phyloP scores from a whole-genome alignment of 2,329 filamentous ascomycete genomes.

The Penicillium vulpinum region DNA sequence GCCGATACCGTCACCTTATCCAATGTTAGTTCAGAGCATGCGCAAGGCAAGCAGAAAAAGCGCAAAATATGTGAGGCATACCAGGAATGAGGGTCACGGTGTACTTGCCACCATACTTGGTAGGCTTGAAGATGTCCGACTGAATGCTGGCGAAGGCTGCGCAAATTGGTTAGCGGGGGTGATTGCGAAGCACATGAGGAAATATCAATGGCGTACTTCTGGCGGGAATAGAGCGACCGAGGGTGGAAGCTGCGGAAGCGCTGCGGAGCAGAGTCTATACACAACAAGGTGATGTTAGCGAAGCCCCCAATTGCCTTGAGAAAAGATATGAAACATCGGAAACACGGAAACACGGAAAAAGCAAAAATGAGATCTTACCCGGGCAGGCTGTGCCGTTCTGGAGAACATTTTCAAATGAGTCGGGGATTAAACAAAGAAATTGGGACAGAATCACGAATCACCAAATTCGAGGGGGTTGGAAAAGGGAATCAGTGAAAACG shows the following conservation, averaged over 20 bases:
- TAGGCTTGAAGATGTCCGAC: conserved; percentile 97
- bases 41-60: neutral
- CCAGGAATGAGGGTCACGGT: conserved; percentile 97
- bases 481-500: conserved; percentile 21
- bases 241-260: conserved; percentile 50
- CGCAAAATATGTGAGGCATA: conserved; percentile 36
- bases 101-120: conserved; percentile 99
- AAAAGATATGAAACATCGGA: neutral
- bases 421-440: conserved; percentile 17
- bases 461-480: conserved; percentile 13
- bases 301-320: neutral
- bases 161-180: conserved; percentile 20
- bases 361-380: conserved; percentile 43
- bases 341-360: conserved; percentile 43
- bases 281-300: conserved; percentile 36
- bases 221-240: conserved; percentile 52
- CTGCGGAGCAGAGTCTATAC: conserved; percentile 58
- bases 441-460: conserved; percentile 10
- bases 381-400: conserved; percentile 43
- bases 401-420: conserved; percentile 42
- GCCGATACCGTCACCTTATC: conserved; percentile 83
- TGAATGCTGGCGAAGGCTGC: conserved; percentile 74
- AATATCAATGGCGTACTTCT: conserved; percentile 49
- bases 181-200: neutral
- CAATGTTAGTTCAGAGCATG: conserved; percentile 11